Conservation (phyloP, 495 filamentous ascomycete genomes). For the Penicillium paradoxum region DNA sequence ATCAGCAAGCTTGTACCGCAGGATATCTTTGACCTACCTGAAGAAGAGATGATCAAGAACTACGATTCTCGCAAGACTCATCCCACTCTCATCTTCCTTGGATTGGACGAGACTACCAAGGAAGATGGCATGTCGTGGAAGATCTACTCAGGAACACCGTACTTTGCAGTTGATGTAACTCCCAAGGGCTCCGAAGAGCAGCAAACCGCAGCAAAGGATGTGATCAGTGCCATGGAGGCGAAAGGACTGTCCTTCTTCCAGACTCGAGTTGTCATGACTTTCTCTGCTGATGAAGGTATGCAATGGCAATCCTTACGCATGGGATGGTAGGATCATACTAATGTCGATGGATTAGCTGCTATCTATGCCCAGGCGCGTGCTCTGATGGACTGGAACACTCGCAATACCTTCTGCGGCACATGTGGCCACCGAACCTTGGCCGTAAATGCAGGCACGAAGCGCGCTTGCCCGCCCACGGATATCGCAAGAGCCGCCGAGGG, state of each 20-base stretch:
- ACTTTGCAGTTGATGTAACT: slow-evolving; percentile 87
- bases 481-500: slow-evolving; percentile 35
- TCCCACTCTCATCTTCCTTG: slow-evolving; percentile 77
- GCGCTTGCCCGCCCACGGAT: slow-evolving; percentile 81
- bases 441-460: slow-evolving; percentile 85
- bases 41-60: slow-evolving; percentile 64
- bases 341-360: slow-evolving; percentile 54
- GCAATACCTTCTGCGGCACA: slow-evolving; percentile 85
- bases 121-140: slow-evolving; percentile 48
- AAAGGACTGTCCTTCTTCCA: slow-evolving; percentile 57
- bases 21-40: slow-evolving; percentile 63
- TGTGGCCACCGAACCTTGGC: slow-evolving; percentile 83
- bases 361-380: slow-evolving; percentile 88
- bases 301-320: background rate
- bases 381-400: slow-evolving; percentile 89
- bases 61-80: slow-evolving; percentile 67
- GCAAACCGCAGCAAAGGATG: slow-evolving; percentile 37
- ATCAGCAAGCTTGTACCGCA: slow-evolving; percentile 65
- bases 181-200: slow-evolving; percentile 55
- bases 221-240: slow-evolving; percentile 53
- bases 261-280: slow-evolving; percentile 52
- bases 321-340: background rate
- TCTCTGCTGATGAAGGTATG: slow-evolving; percentile 58
- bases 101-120: slow-evolving; percentile 67
- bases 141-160: slow-evolving; percentile 69